A percentile compares a stretch with the other conserved stretches of the same genome.
Conservation (phyloP, 345 rosid species). For the Eucalyptus regnans region DNA sequence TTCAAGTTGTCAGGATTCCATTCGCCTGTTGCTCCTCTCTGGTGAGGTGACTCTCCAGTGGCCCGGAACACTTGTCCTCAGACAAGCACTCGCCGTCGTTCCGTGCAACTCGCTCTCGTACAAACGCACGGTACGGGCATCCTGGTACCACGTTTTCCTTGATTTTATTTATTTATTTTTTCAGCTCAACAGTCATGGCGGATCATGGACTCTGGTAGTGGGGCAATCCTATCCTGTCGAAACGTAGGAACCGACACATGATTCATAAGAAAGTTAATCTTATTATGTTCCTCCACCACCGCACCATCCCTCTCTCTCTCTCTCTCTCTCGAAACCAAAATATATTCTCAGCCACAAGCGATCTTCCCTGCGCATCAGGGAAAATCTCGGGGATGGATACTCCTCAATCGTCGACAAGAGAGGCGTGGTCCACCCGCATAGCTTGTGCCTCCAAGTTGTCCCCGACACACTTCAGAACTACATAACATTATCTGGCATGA, state of each 20-base stretch:
- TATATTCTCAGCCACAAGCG: neutral
- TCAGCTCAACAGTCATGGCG: neutral
- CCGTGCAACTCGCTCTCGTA: neutral
- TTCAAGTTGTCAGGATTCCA: neutral
- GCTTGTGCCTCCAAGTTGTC: neutral
- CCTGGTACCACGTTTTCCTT: neutral
- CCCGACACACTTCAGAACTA: neutral
- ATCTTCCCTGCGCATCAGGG: neutral
- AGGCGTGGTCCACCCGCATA: neutral
- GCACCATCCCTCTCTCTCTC: neutral
- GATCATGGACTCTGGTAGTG: neutral
- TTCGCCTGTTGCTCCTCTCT: neutral
- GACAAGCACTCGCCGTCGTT: neutral
- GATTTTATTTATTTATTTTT: neutral
- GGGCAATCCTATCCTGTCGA: neutral
- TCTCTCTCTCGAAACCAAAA: neutral
- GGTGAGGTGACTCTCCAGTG: neutral
- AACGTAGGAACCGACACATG: neutral
- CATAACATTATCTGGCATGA: neutral
- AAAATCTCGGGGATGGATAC: neutral
- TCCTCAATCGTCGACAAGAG: neutral
- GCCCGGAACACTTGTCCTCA: neutral
- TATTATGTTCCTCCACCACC: neutral
- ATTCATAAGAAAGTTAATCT: neutral
- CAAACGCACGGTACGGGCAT: neutral